Evolutionary conservation across 1,284 basidiomycete species (phyloP).

Genomic region (Moesziomyces globuligerus): DNA sequence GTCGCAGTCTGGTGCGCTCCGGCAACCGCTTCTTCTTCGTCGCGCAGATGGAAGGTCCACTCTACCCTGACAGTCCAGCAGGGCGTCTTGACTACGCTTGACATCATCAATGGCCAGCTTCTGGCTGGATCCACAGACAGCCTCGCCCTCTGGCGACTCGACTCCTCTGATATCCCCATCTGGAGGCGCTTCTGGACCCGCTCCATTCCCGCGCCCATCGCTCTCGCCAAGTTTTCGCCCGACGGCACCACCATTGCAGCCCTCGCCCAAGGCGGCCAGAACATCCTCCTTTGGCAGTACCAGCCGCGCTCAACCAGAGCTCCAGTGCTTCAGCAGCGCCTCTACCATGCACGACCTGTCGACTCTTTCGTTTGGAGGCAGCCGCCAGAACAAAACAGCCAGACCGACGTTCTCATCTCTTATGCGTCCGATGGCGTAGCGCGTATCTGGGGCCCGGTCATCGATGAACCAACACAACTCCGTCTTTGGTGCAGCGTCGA

Average conservation of each 20-base stretch:
- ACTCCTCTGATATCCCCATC: slow-evolving; percentile 32
- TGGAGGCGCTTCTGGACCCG: slow-evolving; percentile 48
- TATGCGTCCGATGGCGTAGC: slow-evolving; percentile 45
- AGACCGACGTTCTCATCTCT: slow-evolving; percentile 47
- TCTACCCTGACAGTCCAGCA: slow-evolving; percentile 46
- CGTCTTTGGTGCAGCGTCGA: slow-evolving; percentile 50
- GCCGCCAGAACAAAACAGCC: slow-evolving; percentile 36
- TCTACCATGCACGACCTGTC: slow-evolving; percentile 42
- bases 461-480: slow-evolving; percentile 54
- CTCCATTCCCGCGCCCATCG: slow-evolving; percentile 23
- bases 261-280: slow-evolving; percentile 27
- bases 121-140: slow-evolving; percentile 29
- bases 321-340: slow-evolving; percentile 29
- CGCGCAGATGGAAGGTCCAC: slow-evolving; percentile 47
- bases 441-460: slow-evolving; percentile 54
- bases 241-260: slow-evolving; percentile 46
- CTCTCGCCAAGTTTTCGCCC: slow-evolving; percentile 36
- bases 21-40: slow-evolving; percentile 10
- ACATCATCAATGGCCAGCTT: slow-evolving; percentile 32
- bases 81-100: slow-evolving; percentile 30
- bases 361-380: slow-evolving; percentile 29
- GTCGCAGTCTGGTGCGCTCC: slow-evolving; percentile 43
- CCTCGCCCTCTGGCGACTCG: slow-evolving; percentile 44
- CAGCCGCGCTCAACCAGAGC: slow-evolving; percentile 22
- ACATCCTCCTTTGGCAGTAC: slow-evolving; percentile 43